Evolutionary conservation across 2,329 filamentous ascomycete genomes (phyloP), one percentile per base, ranked within the genome.

Genomic region (Botrytis cinerea): DNA sequence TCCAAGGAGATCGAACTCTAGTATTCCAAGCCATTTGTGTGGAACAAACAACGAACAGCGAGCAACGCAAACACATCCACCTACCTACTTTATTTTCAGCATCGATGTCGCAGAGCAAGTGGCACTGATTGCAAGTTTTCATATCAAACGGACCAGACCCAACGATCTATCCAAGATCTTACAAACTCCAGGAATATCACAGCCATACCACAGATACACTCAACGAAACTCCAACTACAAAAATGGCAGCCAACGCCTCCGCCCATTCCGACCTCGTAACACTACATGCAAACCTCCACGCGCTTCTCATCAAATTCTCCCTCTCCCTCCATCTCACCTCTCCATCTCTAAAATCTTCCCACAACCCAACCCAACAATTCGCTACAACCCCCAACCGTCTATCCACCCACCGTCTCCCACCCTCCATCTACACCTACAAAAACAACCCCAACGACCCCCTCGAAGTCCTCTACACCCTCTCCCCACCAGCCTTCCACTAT

Each of bases 401-500:
- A 6, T 43, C 67, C 18, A 57, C 45, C 22, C 59, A 40, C 5
- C 63, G 45, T 35, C 32, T n/a, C 35, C 25, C 61, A 38, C 25
- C 46, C n/a, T 14, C 18, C 8, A 28, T 2, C 28, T n/a, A 14
- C 32, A 43, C 45, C 46, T 45, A n/a, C 25, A 54, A 28, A n/a
- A n/a, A 67, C 45, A 45, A 54, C 10, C 67, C 57, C 35, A 40
- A 57, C 28, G 71, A 75, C 20, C 71, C 74, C 32, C 63, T 74
- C 28, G 73, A 76, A 59, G 57, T 77, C 20, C 70, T 77, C 40
- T 78, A 77, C 73, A 75, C 74, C 20, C 71, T 77, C 16, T 68
- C 62, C 0, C 74, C 73, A 12, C 59, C 73, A 1, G 72, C 59
- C 4, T 77, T 77, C 70, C 64, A 72, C 12, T 62, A 54, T 25